phyloP scores from a whole-genome alignment of 768 basidiomycete genomes.

The Mycena olivaceomarginata region DNA sequence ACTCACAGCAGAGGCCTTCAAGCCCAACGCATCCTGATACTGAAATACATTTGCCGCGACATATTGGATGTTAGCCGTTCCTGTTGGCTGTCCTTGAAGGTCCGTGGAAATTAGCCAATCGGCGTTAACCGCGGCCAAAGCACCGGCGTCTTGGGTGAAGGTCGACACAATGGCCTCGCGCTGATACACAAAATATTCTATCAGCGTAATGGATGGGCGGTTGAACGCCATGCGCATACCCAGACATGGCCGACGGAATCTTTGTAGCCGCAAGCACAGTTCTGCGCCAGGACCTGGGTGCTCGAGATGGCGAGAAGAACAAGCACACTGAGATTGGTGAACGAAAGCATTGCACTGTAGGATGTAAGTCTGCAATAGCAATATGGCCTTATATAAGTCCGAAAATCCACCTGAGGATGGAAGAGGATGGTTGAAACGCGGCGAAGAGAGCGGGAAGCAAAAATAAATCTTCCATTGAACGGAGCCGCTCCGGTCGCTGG shows the following conservation, averaged over 20 bases:
- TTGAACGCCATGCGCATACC: constrained; percentile 5
- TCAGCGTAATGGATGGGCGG: not conserved
- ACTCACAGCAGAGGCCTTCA: constrained; percentile 42
- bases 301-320: constrained; percentile 6
- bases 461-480: constrained; percentile 2
- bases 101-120: constrained; percentile 41
- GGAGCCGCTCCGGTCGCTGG: constrained; percentile 2
- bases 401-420: not conserved
- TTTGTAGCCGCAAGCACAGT: constrained; percentile 42
- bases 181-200: not conserved
- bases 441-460: not conserved
- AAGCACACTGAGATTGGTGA: constrained; percentile 10
- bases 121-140: constrained; percentile 36
- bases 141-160: constrained; percentile 40
- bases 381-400: not conserved
- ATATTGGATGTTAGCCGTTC: constrained; percentile 41
- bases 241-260: constrained; percentile 42
- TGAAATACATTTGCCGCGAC: constrained; percentile 30
- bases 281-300: constrained; percentile 29
- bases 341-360: constrained; percentile 4
- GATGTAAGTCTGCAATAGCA: not conserved
- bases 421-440: not conserved
- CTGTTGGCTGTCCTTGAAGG: constrained; percentile 25
- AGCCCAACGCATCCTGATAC: constrained; percentile 35
- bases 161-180: constrained; percentile 39